Conservation (phyloP, 2,329 filamentous ascomycete genomes). For the Ophiostoma piceae region DNA sequence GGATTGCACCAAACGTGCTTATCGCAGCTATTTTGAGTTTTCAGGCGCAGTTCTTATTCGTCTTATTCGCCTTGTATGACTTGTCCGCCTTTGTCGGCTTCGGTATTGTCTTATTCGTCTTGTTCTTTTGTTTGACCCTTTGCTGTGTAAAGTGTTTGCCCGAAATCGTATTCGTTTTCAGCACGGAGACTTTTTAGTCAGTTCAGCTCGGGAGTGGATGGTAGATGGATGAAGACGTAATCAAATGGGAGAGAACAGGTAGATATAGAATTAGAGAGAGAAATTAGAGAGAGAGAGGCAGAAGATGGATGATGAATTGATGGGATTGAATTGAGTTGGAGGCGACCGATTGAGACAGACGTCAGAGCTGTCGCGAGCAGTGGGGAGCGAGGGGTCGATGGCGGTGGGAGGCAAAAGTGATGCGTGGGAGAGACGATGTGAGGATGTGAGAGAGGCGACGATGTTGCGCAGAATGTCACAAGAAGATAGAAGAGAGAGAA, state of each 20-base stretch:
- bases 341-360: background rate
- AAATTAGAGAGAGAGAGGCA: background rate
- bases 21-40: background rate
- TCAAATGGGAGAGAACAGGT: background rate
- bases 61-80: background rate
- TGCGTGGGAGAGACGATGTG: background rate
- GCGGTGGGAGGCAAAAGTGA: background rate
- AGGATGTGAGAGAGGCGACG: background rate
- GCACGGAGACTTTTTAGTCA: slow-evolving; percentile 2
- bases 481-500: background rate
- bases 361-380: slow-evolving; percentile 2
- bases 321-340: background rate
- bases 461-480: background rate
- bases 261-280: background rate
- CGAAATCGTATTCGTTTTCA: slow-evolving; percentile 7
- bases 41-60: background rate
- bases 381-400: background rate
- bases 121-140: background rate
- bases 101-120: background rate
- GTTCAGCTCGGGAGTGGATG: background rate
- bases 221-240: too few relatives aligned
- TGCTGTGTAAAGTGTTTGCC: background rate
- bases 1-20: background rate
- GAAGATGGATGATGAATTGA: background rate
- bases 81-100: background rate